These are phyloP conservation scores for Boletellus ananas DNA, from an alignment of 768 basidiomycete species.

Conservation along the genomic window DNA sequence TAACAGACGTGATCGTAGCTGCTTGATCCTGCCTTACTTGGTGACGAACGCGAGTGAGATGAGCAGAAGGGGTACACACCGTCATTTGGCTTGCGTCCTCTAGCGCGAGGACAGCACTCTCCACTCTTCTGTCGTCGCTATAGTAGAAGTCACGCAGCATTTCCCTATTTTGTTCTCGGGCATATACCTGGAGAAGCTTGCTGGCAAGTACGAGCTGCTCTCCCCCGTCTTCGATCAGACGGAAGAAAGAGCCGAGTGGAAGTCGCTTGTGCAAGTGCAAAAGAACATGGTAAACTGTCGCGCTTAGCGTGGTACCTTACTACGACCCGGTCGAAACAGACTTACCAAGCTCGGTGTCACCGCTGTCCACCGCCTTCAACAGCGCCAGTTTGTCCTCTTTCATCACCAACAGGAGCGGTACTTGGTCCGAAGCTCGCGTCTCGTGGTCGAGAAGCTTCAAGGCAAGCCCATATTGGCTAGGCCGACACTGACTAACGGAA, in stretches of 20 bases:
- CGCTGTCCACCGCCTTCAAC: slow-evolving; percentile 87
- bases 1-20: slow-evolving; percentile 67
- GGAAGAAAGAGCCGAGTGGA: slow-evolving; percentile 89
- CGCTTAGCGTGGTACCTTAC: background rate
- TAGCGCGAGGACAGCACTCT: slow-evolving; percentile 85
- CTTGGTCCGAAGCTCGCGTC: slow-evolving; percentile 83
- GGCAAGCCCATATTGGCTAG: background rate
- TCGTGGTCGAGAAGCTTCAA: slow-evolving; percentile 87
- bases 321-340: background rate
- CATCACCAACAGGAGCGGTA: slow-evolving; percentile 90
- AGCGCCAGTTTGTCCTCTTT: slow-evolving; percentile 89
- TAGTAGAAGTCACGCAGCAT: slow-evolving; percentile 97
- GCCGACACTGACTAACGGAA: background rate
- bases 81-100: slow-evolving; percentile 71
- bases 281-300: slow-evolving; percentile 86
- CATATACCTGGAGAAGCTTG: slow-evolving; percentile 83
- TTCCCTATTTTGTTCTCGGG: slow-evolving; percentile 83
- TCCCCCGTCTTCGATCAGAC: slow-evolving; percentile 88
- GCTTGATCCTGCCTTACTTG: slow-evolving; percentile 57
- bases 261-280: slow-evolving; percentile 82
- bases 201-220: slow-evolving; percentile 68
- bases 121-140: slow-evolving; percentile 91
- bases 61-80: slow-evolving; percentile 38
- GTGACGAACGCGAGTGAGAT: background rate
- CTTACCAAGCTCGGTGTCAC: slow-evolving; percentile 90